phyloP scores from a whole-genome alignment of 192 early-diverging fungal genomes.

The Chytriomyces sp. region DNA sequence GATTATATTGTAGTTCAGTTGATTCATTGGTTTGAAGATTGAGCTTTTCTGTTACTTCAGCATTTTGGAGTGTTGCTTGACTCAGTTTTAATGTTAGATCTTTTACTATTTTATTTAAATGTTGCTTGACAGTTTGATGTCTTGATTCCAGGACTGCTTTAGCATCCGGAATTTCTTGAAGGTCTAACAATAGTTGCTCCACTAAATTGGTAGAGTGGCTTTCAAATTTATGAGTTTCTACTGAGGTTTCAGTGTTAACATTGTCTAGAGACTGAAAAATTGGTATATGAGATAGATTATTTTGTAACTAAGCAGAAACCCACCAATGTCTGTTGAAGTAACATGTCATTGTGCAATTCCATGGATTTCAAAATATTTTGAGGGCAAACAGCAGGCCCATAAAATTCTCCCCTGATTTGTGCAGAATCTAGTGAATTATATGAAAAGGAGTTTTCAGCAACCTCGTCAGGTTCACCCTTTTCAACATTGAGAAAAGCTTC shows the following conservation, averaged over 20 bases:
- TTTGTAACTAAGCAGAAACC: background rate
- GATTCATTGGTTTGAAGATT: background rate
- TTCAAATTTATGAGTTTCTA: background rate
- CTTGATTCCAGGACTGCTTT: background rate
- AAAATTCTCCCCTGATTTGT: background rate
- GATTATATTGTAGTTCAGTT: background rate
- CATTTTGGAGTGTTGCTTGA: background rate
- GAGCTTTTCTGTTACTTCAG: slow-evolving; percentile 7
- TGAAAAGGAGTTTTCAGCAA: background rate
- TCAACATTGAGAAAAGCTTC: background rate
- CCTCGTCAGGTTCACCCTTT: background rate
- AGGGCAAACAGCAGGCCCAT: background rate
- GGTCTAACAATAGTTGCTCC: background rate
- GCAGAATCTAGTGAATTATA: too few species aligned
- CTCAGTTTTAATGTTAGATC: background rate
- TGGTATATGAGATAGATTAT: background rate
- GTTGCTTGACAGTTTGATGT: background rate
- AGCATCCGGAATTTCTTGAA: background rate
- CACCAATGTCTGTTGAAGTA: background rate
- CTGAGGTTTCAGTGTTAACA: background rate
- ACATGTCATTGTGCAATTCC: background rate
- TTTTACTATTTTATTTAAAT: background rate
- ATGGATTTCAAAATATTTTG: background rate
- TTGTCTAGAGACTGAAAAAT: background rate
- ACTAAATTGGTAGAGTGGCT: background rate